phyloP scores from a whole-genome alignment of 2,329 filamentous ascomycete species.

The Hymenoscyphus scutula region DNA sequence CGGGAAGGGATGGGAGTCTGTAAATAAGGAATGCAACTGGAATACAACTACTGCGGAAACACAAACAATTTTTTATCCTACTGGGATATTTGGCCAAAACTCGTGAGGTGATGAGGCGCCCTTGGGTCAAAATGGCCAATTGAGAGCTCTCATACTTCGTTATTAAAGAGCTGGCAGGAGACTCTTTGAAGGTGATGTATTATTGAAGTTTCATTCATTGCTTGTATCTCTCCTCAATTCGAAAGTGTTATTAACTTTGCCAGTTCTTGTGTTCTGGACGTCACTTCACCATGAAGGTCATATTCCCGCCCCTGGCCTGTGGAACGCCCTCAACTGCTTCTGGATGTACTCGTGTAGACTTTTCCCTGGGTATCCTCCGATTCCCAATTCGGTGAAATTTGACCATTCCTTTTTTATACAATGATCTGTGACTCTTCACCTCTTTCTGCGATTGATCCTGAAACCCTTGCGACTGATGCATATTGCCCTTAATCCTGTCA shows the following conservation, averaged over 20 bases:
- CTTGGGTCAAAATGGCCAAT: neutral
- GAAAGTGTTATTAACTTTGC: neutral
- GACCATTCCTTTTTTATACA: too few relatives aligned
- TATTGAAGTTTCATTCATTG: neutral
- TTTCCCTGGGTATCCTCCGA: neutral
- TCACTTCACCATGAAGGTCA: neutral
- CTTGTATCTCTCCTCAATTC: neutral
- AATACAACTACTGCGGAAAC: slow-evolving; percentile 12
- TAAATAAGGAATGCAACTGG: too few relatives aligned
- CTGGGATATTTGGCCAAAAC: neutral
- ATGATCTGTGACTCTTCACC: neutral
- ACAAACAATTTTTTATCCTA: neutral
- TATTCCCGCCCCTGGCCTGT: neutral
- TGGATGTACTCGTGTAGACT: neutral
- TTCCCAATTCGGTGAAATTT: neutral
- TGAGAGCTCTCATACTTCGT: neutral
- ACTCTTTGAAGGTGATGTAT: neutral
- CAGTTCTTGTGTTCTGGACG: neutral
- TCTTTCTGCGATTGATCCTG: neutral
- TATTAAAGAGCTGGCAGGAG: neutral
- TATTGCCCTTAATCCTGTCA: too few relatives aligned
- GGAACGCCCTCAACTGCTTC: neutral
- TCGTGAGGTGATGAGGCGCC: neutral
- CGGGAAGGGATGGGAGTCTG: slow-evolving; percentile 21
- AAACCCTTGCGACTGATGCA: neutral